A percentile compares a stretch with the other conserved stretches of the same genome.
Evolutionary conservation across 495 filamentous ascomycete genomes (phyloP).

Genomic region (Bacidia rubella): DNA sequence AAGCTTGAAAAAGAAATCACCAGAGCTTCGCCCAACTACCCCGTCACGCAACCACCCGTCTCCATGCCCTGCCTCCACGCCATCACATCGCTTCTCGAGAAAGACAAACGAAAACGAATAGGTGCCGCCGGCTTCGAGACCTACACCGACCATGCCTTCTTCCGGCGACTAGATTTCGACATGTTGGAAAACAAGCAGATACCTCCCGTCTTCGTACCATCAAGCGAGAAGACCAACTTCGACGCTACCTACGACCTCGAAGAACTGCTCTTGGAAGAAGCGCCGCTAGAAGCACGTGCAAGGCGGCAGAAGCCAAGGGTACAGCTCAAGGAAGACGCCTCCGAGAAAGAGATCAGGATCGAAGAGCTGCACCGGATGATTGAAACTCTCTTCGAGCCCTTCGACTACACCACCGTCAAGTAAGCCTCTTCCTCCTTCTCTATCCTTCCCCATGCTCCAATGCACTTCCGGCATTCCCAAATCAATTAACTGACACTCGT

Average conservation of each 20-base stretch:
- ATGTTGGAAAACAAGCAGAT: slow-evolving; percentile 79
- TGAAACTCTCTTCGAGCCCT: slow-evolving; percentile 86
- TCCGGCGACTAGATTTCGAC: slow-evolving; percentile 70
- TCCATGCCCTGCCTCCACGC: slow-evolving; percentile 75
- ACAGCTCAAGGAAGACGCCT: slow-evolving; percentile 82
- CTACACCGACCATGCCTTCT: slow-evolving; percentile 81
- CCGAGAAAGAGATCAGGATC: slow-evolving; percentile 85
- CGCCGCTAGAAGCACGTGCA: slow-evolving; percentile 82
- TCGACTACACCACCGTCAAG: slow-evolving; percentile 75
- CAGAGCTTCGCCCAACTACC: slow-evolving; percentile 72
- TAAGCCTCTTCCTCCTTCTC: slow-evolving; percentile 42
- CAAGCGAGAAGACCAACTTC: slow-evolving; percentile 96
- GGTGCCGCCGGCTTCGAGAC: slow-evolving; percentile 64
- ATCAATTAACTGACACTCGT: neutral
- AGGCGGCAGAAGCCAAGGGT: slow-evolving; percentile 88
- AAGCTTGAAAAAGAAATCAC: slow-evolving; percentile 67
- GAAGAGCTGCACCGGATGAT: slow-evolving; percentile 92
- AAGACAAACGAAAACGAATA: slow-evolving; percentile 65
- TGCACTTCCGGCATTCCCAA: no score
- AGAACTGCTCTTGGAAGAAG: slow-evolving; percentile 86
- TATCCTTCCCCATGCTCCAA: neutral
- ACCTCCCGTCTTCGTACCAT: slow-evolving; percentile 81
- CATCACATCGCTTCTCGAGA: slow-evolving; percentile 66
- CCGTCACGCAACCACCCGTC: slow-evolving; percentile 78
- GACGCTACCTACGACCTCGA: slow-evolving; percentile 97